These are phyloP conservation scores for Saccharomyces jurei DNA, from an alignment of 805 yeast genomes.

Conservation along the genomic window DNA sequence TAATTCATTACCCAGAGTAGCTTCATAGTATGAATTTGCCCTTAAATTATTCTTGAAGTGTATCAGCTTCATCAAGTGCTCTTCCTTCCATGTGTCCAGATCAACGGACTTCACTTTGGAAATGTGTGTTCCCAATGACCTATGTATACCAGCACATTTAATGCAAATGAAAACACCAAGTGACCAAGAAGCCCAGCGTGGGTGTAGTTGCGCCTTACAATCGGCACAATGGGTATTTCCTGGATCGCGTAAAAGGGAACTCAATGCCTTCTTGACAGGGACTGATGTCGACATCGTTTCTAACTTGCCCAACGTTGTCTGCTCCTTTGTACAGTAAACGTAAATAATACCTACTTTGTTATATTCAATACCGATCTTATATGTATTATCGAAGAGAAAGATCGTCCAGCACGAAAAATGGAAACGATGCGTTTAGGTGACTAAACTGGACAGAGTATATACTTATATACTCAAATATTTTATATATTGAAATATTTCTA, in stretches of 20 bases:
- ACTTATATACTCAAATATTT: background rate
- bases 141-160: slow-evolving; percentile 90
- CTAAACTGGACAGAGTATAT: background rate
- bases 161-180: slow-evolving; percentile 89
- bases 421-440: background rate
- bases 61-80: slow-evolving; percentile 73
- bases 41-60: slow-evolving; percentile 70
- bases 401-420: background rate
- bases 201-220: slow-evolving; percentile 81
- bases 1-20: slow-evolving; percentile 36
- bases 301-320: background rate
- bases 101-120: slow-evolving; percentile 90
- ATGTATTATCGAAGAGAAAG: background rate
- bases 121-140: slow-evolving; percentile 93
- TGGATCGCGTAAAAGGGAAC: slow-evolving; percentile 66
- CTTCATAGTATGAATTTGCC: slow-evolving; percentile 82
- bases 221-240: slow-evolving; percentile 81
- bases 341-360: background rate
- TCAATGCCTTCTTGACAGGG: slow-evolving; percentile 43
- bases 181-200: slow-evolving; percentile 98
- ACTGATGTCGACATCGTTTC: slow-evolving; percentile 47
- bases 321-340: background rate
- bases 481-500: background rate
- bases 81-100: slow-evolving; percentile 93
- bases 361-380: background rate